Base-by-base conservation (phyloP, 78 protist genomes). In the Dictyostelium capitatum region DNA sequence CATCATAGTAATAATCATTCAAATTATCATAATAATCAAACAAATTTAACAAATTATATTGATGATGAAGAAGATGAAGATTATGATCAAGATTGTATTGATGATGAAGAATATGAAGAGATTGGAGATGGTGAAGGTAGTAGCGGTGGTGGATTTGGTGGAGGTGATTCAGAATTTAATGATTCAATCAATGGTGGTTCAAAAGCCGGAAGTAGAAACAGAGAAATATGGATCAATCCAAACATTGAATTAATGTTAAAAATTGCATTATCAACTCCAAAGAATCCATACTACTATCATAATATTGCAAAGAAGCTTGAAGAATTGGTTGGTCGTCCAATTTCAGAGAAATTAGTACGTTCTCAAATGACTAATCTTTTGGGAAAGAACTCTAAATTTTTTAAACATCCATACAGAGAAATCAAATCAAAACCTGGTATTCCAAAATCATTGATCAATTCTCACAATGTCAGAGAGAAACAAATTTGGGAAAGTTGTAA, bases 401-500 rank as follows among this genome's bases (percentile, higher is more conserved):
- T 67, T 12, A 67, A 67, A 32, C 75, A 67, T 67, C 75, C 75
- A 12, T 67, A 67, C 10, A 67, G 75, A 67, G 75, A 67, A 67
- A 67, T 67, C 15, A 67, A 67, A 32, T 67, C 75, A 32, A 67
- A 67, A 67, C 75, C 75, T 17, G 75, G 75, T 6, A 67, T 67
- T 9, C 75, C 75, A 28, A 67, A 67, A 67, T 67, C 75, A 32
- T 32, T 67, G 19, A 67, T 67, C 28, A 67, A 67, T 32, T 67
- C 75, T 32, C 75, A 67, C 12, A 67, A 67, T 67, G 4, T 32
- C 6, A 67, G 75, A 32, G 75, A 67, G 23, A 67, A 67, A 15
- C 75, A 67, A 32, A 67, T 67, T 32, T 67, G 75, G 75, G 75
- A 67, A 32, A 67, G 75, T 67, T 67, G 75, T 67, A 67, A 67